Evolutionary conservation across 2,329 filamentous ascomycete genomes (phyloP), one percentile per base, ranked within the genome.

Genomic region (Clonostachys chloroleuca): DNA sequence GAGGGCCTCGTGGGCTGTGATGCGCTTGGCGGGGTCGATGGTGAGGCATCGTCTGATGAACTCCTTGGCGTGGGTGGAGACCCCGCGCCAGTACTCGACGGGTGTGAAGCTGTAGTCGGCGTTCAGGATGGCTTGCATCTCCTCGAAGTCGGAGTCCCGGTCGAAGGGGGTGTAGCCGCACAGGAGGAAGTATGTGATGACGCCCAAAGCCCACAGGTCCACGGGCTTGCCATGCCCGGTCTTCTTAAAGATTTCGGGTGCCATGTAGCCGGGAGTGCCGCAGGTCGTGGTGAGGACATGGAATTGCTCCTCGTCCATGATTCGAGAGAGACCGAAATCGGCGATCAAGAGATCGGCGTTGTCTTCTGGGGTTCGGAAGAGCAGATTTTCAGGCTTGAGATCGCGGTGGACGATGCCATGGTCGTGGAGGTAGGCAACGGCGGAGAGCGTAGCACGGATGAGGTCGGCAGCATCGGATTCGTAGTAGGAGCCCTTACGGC

Each of bases 251-350:
- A 99, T 99, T 67, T 99, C 94, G 18, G 94, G 94, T 3, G 94
- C 94, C 94, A 99, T 99, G 70, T 99, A 99, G 43, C 94, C 94
- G 5, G 94, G 94, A 2, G 94, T 99, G 50, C 94, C 94, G 65
- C 94, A 99, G 2, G 94, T 99, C 1, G 94, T 99, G 12, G 94
- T 99, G 52, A 99, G 74, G 33, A 97, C 92, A 64, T 97, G 94
- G 68, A 97, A 97, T 64, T 96, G 89, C 68, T 96, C 91, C 69
- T 97, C 94, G 62, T 99, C 94, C 92, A 99, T 97, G 69, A 99
- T 96, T 49, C 94, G 83, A 24, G 87, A 94, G 44, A 99, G 75
- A 10, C 94, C 94, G 67, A 99, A 99, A 65, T 99, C 94, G 52
- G 94, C 94, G 64, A 99, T 99, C 49, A 99, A 75, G 33, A 99